Evolutionary conservation across 2,329 filamentous ascomycete genomes (phyloP).

Genomic region (Aaosphaeria pasadenensis): DNA sequence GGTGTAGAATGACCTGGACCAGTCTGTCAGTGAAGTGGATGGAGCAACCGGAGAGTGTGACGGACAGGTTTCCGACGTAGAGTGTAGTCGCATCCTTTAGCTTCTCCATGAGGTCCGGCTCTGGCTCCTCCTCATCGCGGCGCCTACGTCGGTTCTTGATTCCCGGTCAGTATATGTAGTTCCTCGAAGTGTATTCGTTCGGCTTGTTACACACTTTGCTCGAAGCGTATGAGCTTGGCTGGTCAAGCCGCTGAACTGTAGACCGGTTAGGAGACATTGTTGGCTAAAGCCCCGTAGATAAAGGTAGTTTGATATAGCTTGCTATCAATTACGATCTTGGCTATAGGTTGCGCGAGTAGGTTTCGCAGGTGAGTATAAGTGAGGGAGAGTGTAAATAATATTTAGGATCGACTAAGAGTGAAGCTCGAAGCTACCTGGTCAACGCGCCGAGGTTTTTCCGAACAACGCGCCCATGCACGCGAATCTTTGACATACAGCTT

Average conservation of each 20-base stretch:
- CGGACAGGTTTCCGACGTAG: slow-evolving; percentile 91
- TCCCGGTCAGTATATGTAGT: slow-evolving; percentile 1
- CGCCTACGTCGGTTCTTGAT: slow-evolving; percentile 67
- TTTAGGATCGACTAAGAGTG: too few relatives aligned
- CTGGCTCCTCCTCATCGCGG: slow-evolving; percentile 58
- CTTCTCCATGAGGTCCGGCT: slow-evolving; percentile 69
- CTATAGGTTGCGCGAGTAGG: too few relatives aligned
- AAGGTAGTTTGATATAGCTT: neutral
- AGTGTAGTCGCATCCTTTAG: slow-evolving; percentile 87
- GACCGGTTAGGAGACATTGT: slow-evolving; percentile 29
- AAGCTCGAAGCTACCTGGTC: too few relatives aligned
- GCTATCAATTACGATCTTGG: too few relatives aligned
- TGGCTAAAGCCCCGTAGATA: neutral
- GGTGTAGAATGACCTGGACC: slow-evolving; percentile 82
- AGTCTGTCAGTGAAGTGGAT: neutral
- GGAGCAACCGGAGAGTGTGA: neutral
- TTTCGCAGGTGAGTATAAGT: too few relatives aligned
- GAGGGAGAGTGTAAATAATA: too few relatives aligned
- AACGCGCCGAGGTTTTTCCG: too few relatives aligned
- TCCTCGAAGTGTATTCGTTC: slow-evolving; percentile 2
- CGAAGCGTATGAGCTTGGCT: slow-evolving; percentile 89
- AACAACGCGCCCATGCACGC: too few relatives aligned
- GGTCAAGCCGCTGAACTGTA: slow-evolving; percentile 90
- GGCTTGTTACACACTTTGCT: slow-evolving; percentile 61
- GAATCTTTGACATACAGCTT: too few relatives aligned